Evolutionary conservation across 2,329 filamentous ascomycete genomes (phyloP).

Genomic region (Metarhizium brunneum): DNA sequence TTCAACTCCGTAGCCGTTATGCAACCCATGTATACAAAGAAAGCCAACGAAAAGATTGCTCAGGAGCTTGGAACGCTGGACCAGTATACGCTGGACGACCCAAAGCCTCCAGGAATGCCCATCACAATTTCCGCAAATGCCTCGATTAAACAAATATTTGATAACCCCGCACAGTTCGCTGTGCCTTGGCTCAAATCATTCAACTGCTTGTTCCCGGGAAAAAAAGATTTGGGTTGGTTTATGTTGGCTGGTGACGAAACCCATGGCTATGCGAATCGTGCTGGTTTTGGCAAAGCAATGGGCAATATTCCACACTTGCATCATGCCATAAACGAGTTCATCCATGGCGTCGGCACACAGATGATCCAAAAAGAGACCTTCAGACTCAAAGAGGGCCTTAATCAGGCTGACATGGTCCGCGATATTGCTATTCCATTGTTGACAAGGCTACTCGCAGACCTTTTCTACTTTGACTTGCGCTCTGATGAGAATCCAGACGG

Average conservation of each 20-base stretch:
- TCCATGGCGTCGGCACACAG: conserved; percentile 24
- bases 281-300: conserved; percentile 20
- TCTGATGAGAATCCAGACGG: conserved; percentile 44
- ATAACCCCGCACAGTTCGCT: conserved; percentile 21
- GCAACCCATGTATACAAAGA: conserved; percentile 36
- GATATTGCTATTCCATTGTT: conserved; percentile 52
- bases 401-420: conserved; percentile 32
- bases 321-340: conserved; percentile 20
- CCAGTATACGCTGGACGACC: conserved; percentile 25
- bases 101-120: conserved; percentile 22
- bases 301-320: conserved; percentile 24
- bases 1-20: conserved; percentile 33
- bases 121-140: conserved; percentile 16
- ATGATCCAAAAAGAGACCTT: conserved; percentile 32
- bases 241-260: conserved; percentile 28
- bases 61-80: conserved; percentile 26
- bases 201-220: conserved; percentile 22
- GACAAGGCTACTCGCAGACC: conserved; percentile 43
- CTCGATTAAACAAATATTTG: conserved; percentile 22
- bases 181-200: conserved; percentile 24
- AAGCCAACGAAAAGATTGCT: conserved; percentile 29
- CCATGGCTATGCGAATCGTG: conserved; percentile 21
- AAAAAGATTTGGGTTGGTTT: conserved; percentile 25
- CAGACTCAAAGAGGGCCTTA: conserved; percentile 23
- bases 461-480: conserved; percentile 51